Evolutionary conservation across 345 rosid species (phyloP), one percentile per base, ranked within the genome.

Genomic region (Passiflora organensis): DNA sequence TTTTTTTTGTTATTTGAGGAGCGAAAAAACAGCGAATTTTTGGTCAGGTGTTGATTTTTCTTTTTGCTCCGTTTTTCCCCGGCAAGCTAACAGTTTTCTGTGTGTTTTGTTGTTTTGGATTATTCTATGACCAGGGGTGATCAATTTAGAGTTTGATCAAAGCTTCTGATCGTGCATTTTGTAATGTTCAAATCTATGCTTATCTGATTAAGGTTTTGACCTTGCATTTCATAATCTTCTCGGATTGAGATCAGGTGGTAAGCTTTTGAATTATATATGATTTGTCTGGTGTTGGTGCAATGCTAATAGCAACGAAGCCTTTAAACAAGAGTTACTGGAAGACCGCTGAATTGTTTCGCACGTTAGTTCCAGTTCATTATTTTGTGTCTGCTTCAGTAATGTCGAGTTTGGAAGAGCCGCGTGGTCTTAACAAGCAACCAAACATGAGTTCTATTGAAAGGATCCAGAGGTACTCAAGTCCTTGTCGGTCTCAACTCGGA

Each of bases 391-490:
- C 57, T n/a, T n/a, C n/a, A n/a, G 68, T 75, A 60, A 93, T 93
- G 99, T 93, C 99, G 21, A 89, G 99, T 68, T 64, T 93, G 86
- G 96, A 86, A 79, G 94, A 93, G 79, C 91, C 95, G 0, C 85
- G 86, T 19, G 82, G 89, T 41, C 58, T 89, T 51, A 94, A 89
- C 76, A 88, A 86, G 89, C 69, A 88, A 68, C 95, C 91, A 15
- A 93, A 87, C 76, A 84, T 93, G 99, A 81, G 62, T 60, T 82
- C 95, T 15, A 73, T 80, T 13, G 94, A 89, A 51, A 72, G 85
- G 76, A 81, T 93, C 53, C 95, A 89, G 69, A 82, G 91, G 73
- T 86, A 83, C 75, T 85, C 89, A 2, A 73, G 76, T 64, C 87
- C 95, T 48, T 89, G 95, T 78, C 87, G 86, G 10, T 86, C 95